Conservation (phyloP, 805 yeast species). For the Starmerella tilneyi region DNA sequence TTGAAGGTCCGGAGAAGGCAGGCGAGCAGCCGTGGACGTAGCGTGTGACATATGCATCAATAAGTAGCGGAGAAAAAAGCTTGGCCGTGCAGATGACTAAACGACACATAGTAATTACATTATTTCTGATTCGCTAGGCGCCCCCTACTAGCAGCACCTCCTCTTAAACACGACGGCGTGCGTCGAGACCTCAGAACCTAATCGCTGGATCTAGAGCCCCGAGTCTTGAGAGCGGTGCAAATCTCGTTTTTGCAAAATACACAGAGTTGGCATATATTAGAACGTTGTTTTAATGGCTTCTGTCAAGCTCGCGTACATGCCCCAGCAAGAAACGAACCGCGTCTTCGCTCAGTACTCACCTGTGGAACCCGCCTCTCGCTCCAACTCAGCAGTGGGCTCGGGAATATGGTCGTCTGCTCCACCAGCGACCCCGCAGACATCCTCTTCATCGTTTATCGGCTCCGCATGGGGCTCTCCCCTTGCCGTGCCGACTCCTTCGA, state of each 20-base stretch:
- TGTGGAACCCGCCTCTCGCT: constrained; percentile 6
- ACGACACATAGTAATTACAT: constrained; percentile 5
- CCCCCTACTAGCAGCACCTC: not conserved
- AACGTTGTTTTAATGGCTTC: constrained; percentile 15
- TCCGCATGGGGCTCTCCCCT: constrained; percentile 20
- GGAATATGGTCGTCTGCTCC: constrained; percentile 17
- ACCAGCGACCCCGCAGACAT: constrained; percentile 18
- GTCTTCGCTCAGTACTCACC: constrained; percentile 10
- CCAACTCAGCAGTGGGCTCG: constrained; percentile 3
- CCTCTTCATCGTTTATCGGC: constrained; percentile 11
- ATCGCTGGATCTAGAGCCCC: not conserved
- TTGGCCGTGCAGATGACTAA: constrained; percentile 1
- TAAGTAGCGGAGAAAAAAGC: not conserved
- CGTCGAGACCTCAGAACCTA: not conserved
- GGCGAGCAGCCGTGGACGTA: not conserved
- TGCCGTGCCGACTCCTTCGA: constrained; percentile 1
- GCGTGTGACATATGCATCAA: not conserved
- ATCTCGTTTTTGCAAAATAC: not conserved
- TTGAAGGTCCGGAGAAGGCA: no score
- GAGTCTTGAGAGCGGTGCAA: not conserved
- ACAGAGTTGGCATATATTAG: not conserved
- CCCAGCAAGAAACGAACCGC: constrained; percentile 11
- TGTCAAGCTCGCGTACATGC: constrained; percentile 16
- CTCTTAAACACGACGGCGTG: not conserved
- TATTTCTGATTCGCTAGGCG: constrained; percentile 9